A percentile compares a stretch with the other conserved stretches of the same genome.
Evolutionary conservation across 441 rosid species (phyloP).

Genomic region (Hypseocharis bilobata): DNA sequence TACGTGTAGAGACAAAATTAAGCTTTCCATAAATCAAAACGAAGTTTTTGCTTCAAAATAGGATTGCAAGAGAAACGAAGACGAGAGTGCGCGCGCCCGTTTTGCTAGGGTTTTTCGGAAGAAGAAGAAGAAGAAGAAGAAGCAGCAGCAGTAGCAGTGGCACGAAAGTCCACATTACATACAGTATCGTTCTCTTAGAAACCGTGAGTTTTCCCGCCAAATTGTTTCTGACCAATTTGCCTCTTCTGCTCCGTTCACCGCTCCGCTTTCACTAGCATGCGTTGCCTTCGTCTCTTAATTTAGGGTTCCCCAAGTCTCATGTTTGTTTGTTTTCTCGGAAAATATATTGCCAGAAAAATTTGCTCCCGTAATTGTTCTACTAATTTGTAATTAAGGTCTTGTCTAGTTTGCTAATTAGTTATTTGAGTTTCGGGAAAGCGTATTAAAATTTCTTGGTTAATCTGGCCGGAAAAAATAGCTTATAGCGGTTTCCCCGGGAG

Average conservation of each 20-base stretch:
- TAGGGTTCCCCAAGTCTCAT: background rate
- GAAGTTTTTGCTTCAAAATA: too few relatives aligned
- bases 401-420: background rate
- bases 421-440: background rate
- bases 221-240: background rate
- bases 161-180: too few relatives aligned
- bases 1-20: too few relatives aligned
- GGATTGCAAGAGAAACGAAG: too few relatives aligned
- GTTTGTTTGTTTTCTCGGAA: background rate
- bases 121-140: too few relatives aligned
- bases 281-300: background rate
- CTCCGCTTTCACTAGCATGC: background rate
- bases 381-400: background rate
- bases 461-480: background rate
- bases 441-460: background rate
- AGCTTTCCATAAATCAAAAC: too few relatives aligned
- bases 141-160: too few relatives aligned
- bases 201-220: constrained; percentile 12
- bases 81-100: background rate
- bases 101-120: constrained; percentile 23
- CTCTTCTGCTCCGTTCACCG: background rate
- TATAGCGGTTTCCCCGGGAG: background rate
- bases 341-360: background rate
- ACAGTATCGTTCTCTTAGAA: background rate
- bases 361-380: too few relatives aligned